Conservation (phyloP, 257 asterid genomes). For the Solanum peruvianum region DNA sequence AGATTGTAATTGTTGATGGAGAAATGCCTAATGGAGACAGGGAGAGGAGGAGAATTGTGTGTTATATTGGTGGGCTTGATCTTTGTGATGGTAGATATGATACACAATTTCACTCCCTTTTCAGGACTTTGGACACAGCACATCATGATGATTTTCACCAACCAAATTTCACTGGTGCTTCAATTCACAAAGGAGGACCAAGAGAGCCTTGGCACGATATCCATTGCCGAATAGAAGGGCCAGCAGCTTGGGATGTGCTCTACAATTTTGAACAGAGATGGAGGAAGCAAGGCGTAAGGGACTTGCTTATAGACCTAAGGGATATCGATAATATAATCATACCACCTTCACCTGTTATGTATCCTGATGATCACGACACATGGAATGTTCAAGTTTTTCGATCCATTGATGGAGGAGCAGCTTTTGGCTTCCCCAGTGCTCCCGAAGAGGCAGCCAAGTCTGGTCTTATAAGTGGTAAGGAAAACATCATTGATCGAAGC, state of each 20-base stretch:
- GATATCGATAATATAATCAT: neutral
- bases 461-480: constrained; percentile 3
- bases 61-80: constrained; percentile 2
- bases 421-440: neutral
- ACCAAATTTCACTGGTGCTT: neutral
- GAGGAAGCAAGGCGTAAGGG: neutral
- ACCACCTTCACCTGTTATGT: constrained; percentile 3
- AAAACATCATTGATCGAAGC: constrained; percentile 4
- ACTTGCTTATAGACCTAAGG: neutral
- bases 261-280: neutral
- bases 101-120: neutral
- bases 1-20: neutral
- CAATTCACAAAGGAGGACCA: constrained; percentile 2
- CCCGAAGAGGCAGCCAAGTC: neutral
- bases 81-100: neutral
- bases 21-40: neutral
- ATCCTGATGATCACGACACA: neutral
- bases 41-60: constrained; percentile 4
- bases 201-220: constrained; percentile 13
- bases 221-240: constrained; percentile 3
- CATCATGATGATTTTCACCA: constrained; percentile 3
- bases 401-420: constrained; percentile 8
- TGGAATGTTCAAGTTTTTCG: constrained; percentile 6
- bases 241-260: neutral
- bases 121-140: neutral